A percentile compares a stretch with the other conserved stretches of the same genome.
Conservation (phyloP, 306 rosid genomes). For the Vigna hirtella region DNA sequence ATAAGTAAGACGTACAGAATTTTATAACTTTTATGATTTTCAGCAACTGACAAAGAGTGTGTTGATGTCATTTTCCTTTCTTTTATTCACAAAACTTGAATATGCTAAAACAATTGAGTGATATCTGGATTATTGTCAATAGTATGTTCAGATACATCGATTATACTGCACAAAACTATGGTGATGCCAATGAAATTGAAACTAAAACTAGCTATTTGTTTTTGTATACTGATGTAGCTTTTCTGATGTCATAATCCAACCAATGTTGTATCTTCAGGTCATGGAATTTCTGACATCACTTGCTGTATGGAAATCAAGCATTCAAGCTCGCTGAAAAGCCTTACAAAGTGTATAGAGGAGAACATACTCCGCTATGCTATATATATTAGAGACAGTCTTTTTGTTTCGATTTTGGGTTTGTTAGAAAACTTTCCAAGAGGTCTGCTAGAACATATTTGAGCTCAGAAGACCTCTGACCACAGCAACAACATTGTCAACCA, state of each 20-base stretch:
- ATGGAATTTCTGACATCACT: conserved; percentile 89
- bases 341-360: conserved; percentile 50
- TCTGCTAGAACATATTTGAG: conserved; percentile 51
- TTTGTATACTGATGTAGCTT: not conserved
- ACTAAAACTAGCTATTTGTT: no score
- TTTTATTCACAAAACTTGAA: no score
- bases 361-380: conserved; percentile 53
- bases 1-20: no score
- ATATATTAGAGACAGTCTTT: conserved; percentile 39
- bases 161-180: no score
- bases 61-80: no score
- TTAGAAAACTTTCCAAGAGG: conserved; percentile 48
- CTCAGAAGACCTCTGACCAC: conserved; percentile 49
- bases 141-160: no score
- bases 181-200: no score
- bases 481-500: conserved; percentile 40
- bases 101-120: no score
- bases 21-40: no score
- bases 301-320: conserved; percentile 73
- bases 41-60: no score
- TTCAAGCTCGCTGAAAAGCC: conserved; percentile 51
- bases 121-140: no score
- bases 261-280: conserved; percentile 57
- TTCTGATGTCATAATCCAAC: not conserved
- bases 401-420: conserved; percentile 42